Evolutionary conservation across 768 basidiomycete species (phyloP).

Genomic region (Gloeostereum incarnatum): DNA sequence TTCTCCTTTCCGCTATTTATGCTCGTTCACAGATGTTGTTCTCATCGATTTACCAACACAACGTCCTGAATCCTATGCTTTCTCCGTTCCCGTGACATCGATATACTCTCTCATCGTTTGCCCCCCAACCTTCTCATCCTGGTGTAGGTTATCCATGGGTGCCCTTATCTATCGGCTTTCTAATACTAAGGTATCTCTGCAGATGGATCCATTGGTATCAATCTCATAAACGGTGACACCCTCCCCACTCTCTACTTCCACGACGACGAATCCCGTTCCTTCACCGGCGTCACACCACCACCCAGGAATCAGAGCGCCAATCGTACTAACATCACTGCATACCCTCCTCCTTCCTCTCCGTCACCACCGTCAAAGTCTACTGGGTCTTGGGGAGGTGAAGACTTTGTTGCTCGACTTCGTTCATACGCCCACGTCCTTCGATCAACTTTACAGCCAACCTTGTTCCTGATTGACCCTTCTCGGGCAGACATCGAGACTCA

Average conservation of each 20-base stretch:
- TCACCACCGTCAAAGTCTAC: conserved; percentile 30
- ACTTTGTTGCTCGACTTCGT: conserved; percentile 67
- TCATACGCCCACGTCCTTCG: conserved; percentile 76
- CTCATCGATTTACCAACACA: conserved; percentile 79
- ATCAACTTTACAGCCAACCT: conserved; percentile 73
- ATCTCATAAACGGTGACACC: conserved; percentile 78
- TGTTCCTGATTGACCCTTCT: conserved; percentile 91
- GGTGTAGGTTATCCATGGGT: conserved; percentile 46
- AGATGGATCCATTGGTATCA: conserved; percentile 88
- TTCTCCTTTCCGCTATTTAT: conserved; percentile 4
- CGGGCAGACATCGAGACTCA: conserved; percentile 90
- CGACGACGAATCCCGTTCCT: conserved; percentile 90
- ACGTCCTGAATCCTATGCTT: conserved; percentile 86
- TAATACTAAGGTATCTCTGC: conserved; percentile 5
- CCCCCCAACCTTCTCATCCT: conserved; percentile 76
- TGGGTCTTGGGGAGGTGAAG: conserved; percentile 82
- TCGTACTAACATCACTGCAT: conserved; percentile 35
- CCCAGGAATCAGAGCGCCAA: conserved; percentile 20
- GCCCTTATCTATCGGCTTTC: conserved; percentile 10
- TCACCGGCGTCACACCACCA: conserved; percentile 46
- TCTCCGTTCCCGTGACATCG: conserved; percentile 85
- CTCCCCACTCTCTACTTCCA: conserved; percentile 92
- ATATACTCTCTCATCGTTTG: conserved; percentile 86
- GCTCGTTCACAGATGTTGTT: conserved; percentile 52
- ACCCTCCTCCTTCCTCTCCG: conserved; percentile 52